Evolutionary conservation across 2,329 filamentous ascomycete genomes (phyloP), one percentile per base, ranked within the genome.

Genomic region (Pseudogymnoascus sp.): DNA sequence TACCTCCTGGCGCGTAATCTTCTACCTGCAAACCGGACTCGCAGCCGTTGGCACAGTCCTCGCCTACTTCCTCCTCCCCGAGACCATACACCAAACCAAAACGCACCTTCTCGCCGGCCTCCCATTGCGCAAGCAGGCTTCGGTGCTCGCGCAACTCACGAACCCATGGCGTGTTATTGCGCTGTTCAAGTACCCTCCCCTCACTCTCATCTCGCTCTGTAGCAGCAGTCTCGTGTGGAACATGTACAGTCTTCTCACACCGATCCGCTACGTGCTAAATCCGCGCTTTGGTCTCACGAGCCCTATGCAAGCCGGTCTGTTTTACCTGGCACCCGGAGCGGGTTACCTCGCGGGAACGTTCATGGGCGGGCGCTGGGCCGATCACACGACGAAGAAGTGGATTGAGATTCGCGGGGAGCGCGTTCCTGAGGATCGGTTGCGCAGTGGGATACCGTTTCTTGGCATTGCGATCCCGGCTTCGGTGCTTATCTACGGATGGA

Each of bases 11-110:
- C 81, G 88, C 16, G 83, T 84, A 44, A 90, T 92, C 62, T 92
- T 91, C 76, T 92, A 88, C 86, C 78, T 93, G 0, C 89, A 92
- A 71, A 85, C 86, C 0, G 89, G 82, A 0, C 78, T 91, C 5
- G 86, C 86, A 0, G 88, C 82, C 1, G 71, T 82, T 0, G 86
- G 84, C 0, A 78, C 81, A 0, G 18, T 86, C 0, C 81, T 87
- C 0, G 81, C 89, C 34, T 81, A 84, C 67, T 84, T 90, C 68
- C 76, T 90, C 11, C 80, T 92, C 10, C 87, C 88, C 0, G 89
- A 93, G 72, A 93, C 89, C 0, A 88, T 89, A 60, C 87, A 88
- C 64, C 80, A 83, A 65, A 85, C 82, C 70, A 83, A 83, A 64
- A 83, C 84, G 18, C 77, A 82, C 6, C 87, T 91, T 44, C 78